A percentile compares a stretch with the other conserved stretches of the same genome.
Evolutionary conservation across 306 rosid species (phyloP).

Genomic region (Pachyrhizus erosus): DNA sequence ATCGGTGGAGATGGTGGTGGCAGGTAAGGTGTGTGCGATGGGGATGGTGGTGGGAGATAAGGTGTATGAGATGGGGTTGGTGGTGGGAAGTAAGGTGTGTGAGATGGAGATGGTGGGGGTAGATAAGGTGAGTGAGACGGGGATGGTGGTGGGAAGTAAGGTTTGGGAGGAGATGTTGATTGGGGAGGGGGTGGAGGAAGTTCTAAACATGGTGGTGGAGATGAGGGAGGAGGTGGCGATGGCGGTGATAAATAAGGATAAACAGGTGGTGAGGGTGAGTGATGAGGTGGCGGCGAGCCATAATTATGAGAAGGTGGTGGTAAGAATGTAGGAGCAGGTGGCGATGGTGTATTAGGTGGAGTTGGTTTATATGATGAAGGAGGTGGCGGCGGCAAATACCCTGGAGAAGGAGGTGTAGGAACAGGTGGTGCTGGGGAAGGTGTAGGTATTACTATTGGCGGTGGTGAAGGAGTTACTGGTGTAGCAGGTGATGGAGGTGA

Average conservation of each 20-base stretch:
- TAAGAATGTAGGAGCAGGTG: not conserved
- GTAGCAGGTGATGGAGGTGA: not conserved
- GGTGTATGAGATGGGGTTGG: not conserved
- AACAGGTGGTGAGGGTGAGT: slow-evolving; percentile 59
- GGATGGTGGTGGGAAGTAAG: slow-evolving; percentile 15
- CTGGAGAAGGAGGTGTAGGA: slow-evolving; percentile 12
- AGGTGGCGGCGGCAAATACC: not conserved
- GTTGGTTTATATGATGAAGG: no score
- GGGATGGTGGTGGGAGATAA: slow-evolving; percentile 41
- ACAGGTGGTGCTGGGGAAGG: not conserved
- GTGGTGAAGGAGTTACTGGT: slow-evolving; percentile 27
- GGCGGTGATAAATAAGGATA: slow-evolving; percentile 59
- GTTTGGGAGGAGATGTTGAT: slow-evolving; percentile 31
- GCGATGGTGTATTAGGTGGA: no score
- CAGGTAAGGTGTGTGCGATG: slow-evolving; percentile 16
- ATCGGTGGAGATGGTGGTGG: slow-evolving; percentile 51
- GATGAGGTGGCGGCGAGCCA: slow-evolving; percentile 52
- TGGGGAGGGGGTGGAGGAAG: slow-evolving; percentile 54
- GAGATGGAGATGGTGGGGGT: slow-evolving; percentile 46
- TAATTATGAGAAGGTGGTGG: slow-evolving; percentile 46
- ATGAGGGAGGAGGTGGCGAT: slow-evolving; percentile 53
- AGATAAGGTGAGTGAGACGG: not conserved
- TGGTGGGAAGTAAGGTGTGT: not conserved
- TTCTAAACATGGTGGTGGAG: slow-evolving; percentile 66
- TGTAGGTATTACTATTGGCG: slow-evolving; percentile 28